Conservation (phyloP, 2,329 filamentous ascomycete genomes). For the Esteya vermicola region DNA sequence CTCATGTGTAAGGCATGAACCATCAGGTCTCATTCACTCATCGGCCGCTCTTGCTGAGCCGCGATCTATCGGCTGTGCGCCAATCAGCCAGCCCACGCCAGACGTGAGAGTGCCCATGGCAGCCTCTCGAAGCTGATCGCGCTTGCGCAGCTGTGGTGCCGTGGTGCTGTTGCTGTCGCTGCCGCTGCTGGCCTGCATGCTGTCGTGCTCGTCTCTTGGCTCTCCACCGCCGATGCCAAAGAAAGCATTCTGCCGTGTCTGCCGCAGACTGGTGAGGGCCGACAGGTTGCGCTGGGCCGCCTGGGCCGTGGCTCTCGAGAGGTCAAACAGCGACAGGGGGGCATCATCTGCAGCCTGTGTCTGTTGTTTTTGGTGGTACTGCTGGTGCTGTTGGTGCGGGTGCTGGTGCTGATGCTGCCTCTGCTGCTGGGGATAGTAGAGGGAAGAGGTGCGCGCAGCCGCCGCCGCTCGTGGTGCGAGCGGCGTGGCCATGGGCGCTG, state of each 20-base stretch:
- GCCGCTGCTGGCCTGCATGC: background rate
- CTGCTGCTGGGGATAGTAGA: background rate
- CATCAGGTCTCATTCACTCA: too few relatives aligned
- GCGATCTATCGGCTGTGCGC: conserved; percentile 30
- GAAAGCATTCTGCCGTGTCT: conserved; percentile 19
- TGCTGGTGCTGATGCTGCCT: conserved; percentile 1
- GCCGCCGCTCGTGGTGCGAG: conserved; percentile 6
- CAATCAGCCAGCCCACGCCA: conserved; percentile 54
- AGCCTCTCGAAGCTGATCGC: conserved; percentile 55
- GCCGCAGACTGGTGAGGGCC: conserved; percentile 36
- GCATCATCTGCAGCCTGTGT: conserved; percentile 29
- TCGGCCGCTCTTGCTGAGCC: background rate
- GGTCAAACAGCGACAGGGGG: conserved; percentile 51
- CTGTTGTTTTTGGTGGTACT: background rate
- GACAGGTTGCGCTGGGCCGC: conserved; percentile 45
- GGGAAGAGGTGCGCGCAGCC: conserved; percentile 15
- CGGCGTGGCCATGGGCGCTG: background rate
- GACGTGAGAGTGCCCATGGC: conserved; percentile 54
- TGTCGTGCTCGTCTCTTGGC: conserved; percentile 10
- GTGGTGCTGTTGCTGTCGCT: conserved; percentile 1
- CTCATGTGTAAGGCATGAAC: too few relatives aligned
- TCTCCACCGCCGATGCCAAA: conserved; percentile 13
- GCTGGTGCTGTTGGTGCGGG: conserved; percentile 12
- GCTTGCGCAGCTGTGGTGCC: conserved; percentile 39
- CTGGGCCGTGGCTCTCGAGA: conserved; percentile 45